Base-by-base conservation (phyloP, 495 filamentous ascomycete genomes). In the Aspergillus carlsbadensis region DNA sequence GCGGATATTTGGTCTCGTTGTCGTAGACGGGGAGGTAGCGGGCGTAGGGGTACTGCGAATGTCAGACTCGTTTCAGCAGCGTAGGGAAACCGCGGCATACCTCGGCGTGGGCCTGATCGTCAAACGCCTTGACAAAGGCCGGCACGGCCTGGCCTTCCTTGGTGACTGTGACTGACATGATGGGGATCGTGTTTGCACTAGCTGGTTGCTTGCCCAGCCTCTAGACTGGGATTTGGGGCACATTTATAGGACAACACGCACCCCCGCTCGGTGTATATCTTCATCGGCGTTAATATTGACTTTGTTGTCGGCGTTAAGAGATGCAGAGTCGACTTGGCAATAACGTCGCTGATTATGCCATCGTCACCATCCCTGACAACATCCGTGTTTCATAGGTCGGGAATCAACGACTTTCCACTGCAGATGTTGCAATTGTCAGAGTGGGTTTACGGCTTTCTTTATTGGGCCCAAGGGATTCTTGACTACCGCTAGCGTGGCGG, bases 11-110 rank as follows among this genome's bases (percentile, higher is more conserved):
- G 17, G 78, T 78, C 33, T 29, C 43, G 21, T 75, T 72, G 49
- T 81, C 79, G 49, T 80, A 80, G 15, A 80, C 77, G 7, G 79
- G 79, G 17, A 81, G 69, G 41, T 81, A 81, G n/a, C 55, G 59
- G 10, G 74, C 56, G 57, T 81, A 81, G 63, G 77, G 73, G 62
- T 56, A 48, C 53, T 56, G 8, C 15, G 22, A 5, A 2, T 35
- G 13, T 54, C 11, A 26, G 26, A 29, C 4, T 5, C n/a, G 21
- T 7, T 1, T 54, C 2, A 34, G n/a, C 3, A 5, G 15, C 13
- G 15, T 4, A 14, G 4, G 3, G 10, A 4, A 29, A 22, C 15
- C 18, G 18, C 22, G 14, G 40, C 51, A 24, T 55, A 55, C 52
- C 13, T 47, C 52, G 21, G 20, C 20, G 18, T 55, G 52, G 6